Percentiles rank a stretch among this genome's conserved stretches.
Evolutionary conservation across 805 yeast species (phyloP).

Genomic region (Suhomyces canberraensis): DNA sequence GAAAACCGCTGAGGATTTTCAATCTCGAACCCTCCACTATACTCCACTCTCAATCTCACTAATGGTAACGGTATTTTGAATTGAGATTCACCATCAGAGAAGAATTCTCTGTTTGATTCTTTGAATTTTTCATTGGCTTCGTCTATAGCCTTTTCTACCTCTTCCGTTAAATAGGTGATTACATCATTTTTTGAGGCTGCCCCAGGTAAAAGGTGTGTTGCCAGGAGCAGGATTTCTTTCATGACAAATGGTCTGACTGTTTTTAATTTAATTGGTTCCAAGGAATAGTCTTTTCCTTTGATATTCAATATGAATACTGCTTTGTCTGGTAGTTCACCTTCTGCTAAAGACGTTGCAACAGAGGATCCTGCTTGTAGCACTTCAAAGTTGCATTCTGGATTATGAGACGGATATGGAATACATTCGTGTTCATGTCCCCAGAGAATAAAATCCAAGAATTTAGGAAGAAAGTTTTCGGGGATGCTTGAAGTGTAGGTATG

Average conservation of each 20-base stretch:
- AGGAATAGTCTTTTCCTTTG: constrained; percentile 49
- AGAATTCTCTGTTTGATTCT: constrained; percentile 26
- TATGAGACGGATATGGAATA: constrained; percentile 61
- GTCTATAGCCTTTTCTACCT: constrained; percentile 65
- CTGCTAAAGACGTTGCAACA: constrained; percentile 84
- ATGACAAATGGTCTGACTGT: constrained; percentile 82
- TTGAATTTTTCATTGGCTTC: constrained; percentile 54
- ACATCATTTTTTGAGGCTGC: constrained; percentile 59
- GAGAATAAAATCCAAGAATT: constrained; percentile 73
- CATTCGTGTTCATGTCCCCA: constrained; percentile 99
- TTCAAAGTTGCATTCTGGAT: constrained; percentile 61
- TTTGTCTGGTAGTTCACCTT: constrained; percentile 77
- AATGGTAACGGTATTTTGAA: constrained; percentile 66
- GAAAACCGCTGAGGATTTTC: constrained; percentile 89
- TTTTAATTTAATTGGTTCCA: constrained; percentile 61
- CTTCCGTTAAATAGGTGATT: constrained; percentile 51
- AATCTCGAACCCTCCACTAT: constrained; percentile 85
- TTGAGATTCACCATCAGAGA: constrained; percentile 16
- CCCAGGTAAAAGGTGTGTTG: constrained; percentile 56
- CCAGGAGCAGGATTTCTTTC: constrained; percentile 56
- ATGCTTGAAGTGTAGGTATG: constrained; percentile 78
- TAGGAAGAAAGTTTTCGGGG: constrained; percentile 82
- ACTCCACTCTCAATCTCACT: constrained; percentile 79
- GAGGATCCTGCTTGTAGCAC: constrained; percentile 93
- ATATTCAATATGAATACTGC: constrained; percentile 70